These are phyloP conservation scores for Mortierella sp. DNA, from an alignment of 371 early-diverging fungal species.

Conservation along the genomic window DNA sequence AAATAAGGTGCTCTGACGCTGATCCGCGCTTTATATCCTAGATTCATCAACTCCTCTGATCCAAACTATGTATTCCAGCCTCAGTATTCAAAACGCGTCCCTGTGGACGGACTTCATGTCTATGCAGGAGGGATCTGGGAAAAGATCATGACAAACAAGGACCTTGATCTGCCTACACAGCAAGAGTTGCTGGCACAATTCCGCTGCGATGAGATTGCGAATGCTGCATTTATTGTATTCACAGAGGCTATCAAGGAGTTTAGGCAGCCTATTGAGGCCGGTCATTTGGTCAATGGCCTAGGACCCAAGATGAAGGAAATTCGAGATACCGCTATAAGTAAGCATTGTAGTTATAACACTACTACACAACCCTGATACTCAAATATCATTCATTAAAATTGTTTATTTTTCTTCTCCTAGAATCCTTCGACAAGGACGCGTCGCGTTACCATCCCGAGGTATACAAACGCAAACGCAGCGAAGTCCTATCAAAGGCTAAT, in stretches of 20 bases:
- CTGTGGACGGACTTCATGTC: conserved; percentile 94
- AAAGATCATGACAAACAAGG: conserved; percentile 92
- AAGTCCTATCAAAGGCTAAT: conserved; percentile 83
- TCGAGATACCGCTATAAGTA: conserved; percentile 72
- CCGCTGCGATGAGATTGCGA: conserved; percentile 97
- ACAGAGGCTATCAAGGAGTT: conserved; percentile 68
- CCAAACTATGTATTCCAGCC: conserved; percentile 88
- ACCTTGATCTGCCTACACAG: conserved; percentile 97
- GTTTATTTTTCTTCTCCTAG: conserved; percentile 13
- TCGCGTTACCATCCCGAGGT: conserved; percentile 92
- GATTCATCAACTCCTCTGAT: conserved; percentile 78
- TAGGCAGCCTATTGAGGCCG: conserved; percentile 79
- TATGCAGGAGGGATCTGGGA: conserved; percentile 95
- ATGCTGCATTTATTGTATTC: conserved; percentile 80
- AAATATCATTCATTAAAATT: too few species aligned
- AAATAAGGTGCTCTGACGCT: neutral
- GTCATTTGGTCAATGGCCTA: conserved; percentile 80
- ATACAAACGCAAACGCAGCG: conserved; percentile 86
- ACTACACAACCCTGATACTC: neutral
- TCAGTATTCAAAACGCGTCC: conserved; percentile 91
- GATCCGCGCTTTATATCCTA: conserved; percentile 21
- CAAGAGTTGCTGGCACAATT: conserved; percentile 97
- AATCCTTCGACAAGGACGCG: conserved; percentile 89
- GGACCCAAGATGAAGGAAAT: conserved; percentile 76
- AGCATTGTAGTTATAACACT: conserved; percentile 6